Conservation (phyloP, 2,329 filamentous ascomycete genomes). For the Diaporthe aspalathi region DNA sequence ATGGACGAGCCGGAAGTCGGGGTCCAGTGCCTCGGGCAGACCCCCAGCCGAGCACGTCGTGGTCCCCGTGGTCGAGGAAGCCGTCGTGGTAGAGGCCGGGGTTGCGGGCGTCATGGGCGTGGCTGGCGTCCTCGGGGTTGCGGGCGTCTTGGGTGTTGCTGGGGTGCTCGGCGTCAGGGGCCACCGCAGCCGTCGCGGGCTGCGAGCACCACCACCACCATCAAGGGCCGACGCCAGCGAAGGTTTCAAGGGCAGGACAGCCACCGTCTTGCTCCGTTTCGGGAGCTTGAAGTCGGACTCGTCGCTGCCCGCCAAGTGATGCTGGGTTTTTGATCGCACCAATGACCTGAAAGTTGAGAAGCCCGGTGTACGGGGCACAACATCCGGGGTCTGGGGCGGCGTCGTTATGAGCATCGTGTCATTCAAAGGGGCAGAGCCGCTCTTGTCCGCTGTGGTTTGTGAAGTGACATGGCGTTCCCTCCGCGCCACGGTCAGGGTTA, state of each 20-base stretch:
- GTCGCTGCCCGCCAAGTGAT: constrained; percentile 44
- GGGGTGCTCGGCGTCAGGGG: constrained; percentile 40
- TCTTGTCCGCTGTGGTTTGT: neutral
- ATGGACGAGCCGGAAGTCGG: constrained; percentile 64
- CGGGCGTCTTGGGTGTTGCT: constrained; percentile 14
- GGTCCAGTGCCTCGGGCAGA: constrained; percentile 50
- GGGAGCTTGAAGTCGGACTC: constrained; percentile 43
- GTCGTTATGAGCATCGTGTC: constrained; percentile 32
- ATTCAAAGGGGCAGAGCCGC: neutral
- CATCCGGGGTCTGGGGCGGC: constrained; percentile 40
- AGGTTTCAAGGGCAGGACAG: constrained; percentile 27
- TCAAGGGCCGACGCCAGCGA: constrained; percentile 36
- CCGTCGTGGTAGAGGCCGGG: constrained; percentile 52
- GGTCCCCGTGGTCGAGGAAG: constrained; percentile 44
- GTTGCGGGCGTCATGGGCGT: constrained; percentile 49
- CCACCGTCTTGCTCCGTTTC: constrained; percentile 36
- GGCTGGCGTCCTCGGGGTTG: constrained; percentile 34
- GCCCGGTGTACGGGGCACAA: constrained; percentile 41
- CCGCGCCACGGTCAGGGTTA: constrained; percentile 68
- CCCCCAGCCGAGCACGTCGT: constrained; percentile 33
- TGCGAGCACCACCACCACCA: constrained; percentile 36
- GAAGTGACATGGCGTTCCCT: constrained; percentile 66
- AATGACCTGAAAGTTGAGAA: constrained; percentile 53
- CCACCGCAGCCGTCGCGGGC: constrained; percentile 41
- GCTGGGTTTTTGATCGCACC: constrained; percentile 53